Percentiles rank a stretch among this genome's conserved stretches.
These are phyloP conservation scores for Delphinella strobiligena DNA, from an alignment of 2,329 filamentous ascomycete genomes.

Conservation along the genomic window DNA sequence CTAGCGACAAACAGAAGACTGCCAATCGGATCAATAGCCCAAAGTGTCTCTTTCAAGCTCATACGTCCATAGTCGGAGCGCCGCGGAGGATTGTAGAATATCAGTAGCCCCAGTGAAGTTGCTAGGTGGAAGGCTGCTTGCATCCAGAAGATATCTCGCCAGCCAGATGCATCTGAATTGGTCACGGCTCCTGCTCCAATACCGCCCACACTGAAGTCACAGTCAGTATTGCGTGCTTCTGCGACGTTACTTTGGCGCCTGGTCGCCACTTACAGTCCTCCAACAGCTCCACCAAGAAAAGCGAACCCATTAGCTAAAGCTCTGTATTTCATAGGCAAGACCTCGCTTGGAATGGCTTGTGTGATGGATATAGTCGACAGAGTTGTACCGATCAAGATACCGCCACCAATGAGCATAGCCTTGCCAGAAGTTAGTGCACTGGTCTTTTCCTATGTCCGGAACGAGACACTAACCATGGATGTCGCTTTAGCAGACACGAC, in stretches of 20 bases:
- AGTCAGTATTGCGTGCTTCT: no score
- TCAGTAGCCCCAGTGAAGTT: conserved; percentile 35
- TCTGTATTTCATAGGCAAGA: conserved; percentile 45
- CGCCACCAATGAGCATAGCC: conserved; percentile 44
- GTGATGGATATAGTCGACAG: conserved; percentile 44
- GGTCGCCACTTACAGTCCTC: conserved; percentile 42
- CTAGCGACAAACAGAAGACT: conserved; percentile 22
- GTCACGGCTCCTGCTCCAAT: conserved; percentile 43
- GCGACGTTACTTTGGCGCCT: no score
- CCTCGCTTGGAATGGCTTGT: conserved; percentile 44
- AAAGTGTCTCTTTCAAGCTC: conserved; percentile 3
- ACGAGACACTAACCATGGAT: no score
- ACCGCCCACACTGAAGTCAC: conserved; percentile 35
- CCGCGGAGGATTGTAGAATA: conserved; percentile 36
- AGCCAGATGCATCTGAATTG: conserved; percentile 34
- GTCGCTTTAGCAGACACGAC: conserved; percentile 43
- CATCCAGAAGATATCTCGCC: conserved; percentile 49
- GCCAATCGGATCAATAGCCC: conserved; percentile 21
- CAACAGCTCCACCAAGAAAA: conserved; percentile 38
- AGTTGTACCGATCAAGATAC: conserved; percentile 44
- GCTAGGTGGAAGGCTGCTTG: conserved; percentile 42
- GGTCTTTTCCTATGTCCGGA: no score
- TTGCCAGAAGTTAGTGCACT: no score
- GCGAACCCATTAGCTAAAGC: conserved; percentile 43
- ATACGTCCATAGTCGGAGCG: conserved; percentile 9